Conservation (phyloP, 2,329 filamentous ascomycete genomes). For the Colletotrichum sp. region DNA sequence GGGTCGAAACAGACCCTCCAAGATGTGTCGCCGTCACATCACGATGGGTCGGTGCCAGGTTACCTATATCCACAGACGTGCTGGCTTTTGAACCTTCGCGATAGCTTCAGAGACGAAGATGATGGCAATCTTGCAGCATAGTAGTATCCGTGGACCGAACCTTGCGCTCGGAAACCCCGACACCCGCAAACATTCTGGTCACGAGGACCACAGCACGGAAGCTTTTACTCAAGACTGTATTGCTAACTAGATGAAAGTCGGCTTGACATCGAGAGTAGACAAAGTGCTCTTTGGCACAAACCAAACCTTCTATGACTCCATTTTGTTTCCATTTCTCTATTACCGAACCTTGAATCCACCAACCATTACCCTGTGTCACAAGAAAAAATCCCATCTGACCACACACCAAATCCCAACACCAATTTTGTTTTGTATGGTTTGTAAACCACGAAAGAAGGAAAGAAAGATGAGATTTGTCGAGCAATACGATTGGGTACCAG, state of each 20-base stretch:
- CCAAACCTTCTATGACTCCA: background rate
- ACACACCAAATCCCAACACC: slow-evolving; percentile 2
- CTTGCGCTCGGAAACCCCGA: background rate
- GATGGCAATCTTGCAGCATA: background rate
- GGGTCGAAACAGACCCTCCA: no score
- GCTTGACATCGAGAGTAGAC: background rate
- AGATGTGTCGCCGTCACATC: background rate
- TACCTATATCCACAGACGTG: background rate
- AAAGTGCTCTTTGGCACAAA: background rate
- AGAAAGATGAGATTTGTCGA: background rate
- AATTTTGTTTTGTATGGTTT: background rate
- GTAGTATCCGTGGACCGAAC: background rate
- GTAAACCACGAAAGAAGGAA: background rate
- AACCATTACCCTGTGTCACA: background rate
- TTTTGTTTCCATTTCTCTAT: background rate
- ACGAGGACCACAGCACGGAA: background rate
- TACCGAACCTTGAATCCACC: background rate
- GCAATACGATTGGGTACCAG: background rate
- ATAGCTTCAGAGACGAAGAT: background rate
- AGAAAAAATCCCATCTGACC: background rate
- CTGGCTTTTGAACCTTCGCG: background rate
- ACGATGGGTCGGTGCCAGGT: background rate
- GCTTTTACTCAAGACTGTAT: slow-evolving; percentile 9
- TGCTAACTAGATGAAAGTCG: background rate
- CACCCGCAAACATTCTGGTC: background rate